phyloP scores from a whole-genome alignment of 306 rosid genomes.

The Trifolium fragiferum region DNA sequence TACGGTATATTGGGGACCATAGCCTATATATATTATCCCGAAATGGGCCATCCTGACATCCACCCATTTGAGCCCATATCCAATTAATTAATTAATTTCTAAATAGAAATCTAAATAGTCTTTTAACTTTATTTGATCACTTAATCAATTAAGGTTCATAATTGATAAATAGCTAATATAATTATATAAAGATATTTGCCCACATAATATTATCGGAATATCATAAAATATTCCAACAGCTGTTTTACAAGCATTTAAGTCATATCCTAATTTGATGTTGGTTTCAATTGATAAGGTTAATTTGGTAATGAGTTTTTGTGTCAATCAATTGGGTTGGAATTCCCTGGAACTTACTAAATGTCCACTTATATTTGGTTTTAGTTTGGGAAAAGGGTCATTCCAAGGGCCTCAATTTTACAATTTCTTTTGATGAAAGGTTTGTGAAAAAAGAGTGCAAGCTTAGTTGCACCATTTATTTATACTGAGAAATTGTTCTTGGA shows the following conservation, averaged over 20 bases:
- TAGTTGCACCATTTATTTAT: not conserved
- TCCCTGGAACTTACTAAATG: slow-evolving; percentile 28
- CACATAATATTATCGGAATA: too few relatives aligned
- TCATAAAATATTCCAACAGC: too few relatives aligned
- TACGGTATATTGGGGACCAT: too few relatives aligned
- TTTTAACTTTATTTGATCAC: too few relatives aligned
- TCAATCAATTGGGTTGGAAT: slow-evolving; percentile 50
- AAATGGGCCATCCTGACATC: too few relatives aligned
- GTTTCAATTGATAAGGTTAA: slow-evolving; percentile 50
- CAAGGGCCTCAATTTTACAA: slow-evolving; percentile 47
- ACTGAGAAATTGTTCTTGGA: not conserved
- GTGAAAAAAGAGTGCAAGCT: not conserved
- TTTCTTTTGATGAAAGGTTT: slow-evolving; percentile 5
- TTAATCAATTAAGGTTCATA: too few relatives aligned
- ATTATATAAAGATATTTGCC: too few relatives aligned
- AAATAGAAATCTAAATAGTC: too few relatives aligned
- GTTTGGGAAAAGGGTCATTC: slow-evolving; percentile 49
- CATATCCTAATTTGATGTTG: slow-evolving; percentile 44
- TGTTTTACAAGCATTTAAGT: slow-evolving; percentile 37
- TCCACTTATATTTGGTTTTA: not conserved
- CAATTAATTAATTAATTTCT: too few relatives aligned
- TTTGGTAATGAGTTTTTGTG: slow-evolving; percentile 47
- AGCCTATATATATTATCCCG: too few relatives aligned
- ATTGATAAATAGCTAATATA: too few relatives aligned
- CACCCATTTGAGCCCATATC: too few relatives aligned